Base-by-base conservation (phyloP, 1,139 yeast genomes). In the Entelexis paramagnoliae region DNA sequence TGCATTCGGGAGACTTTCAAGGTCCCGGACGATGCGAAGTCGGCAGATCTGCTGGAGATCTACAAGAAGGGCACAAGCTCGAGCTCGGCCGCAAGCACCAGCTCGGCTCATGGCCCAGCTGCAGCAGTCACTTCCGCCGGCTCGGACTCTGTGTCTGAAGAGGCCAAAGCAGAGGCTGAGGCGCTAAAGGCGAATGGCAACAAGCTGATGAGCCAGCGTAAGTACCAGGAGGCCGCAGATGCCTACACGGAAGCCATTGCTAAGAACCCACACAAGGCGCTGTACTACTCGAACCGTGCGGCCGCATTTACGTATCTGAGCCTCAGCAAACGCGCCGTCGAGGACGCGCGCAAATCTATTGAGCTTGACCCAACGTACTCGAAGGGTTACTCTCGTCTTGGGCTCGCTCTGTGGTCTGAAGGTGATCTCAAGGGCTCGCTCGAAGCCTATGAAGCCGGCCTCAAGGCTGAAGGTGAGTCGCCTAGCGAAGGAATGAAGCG, bases 361-460 rank as follows among this genome's bases (percentile, higher is more conserved):
- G 76, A 77, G 56, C 72, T 82, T 54, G 88, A 91, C 65, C 83
- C 96, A 47, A 63, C 72, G 17, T 91, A 87, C 63, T 79, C 96
- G 44, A 89, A 89, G 72, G 96, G 96, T 11, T 91, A 88, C 74
- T 86, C 96, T 11, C 81, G 99, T 68, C 74, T 91, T 60, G 99
- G 97, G 2, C 80, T 89, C 62, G 97, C 98, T 6, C 79, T 82
- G 64, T 89, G 83, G 66, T 95, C 96, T 24, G 74, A 83, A 57
- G 95, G 95, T 17, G 89, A 88, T 64, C 83, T 93, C 53, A 81
- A 83, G 68, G 95, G 84, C 41, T 80, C 98, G 10, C 74, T 88
- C 75, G 84, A 87, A 45, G 96, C 98, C 28, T 91, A 91, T 70
- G 80, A 85, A 69, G 76, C 76, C 60, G 98, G 96, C 42, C 71